Base-by-base conservation (phyloP, 768 basidiomycete species). In the Suillus decipiens region DNA sequence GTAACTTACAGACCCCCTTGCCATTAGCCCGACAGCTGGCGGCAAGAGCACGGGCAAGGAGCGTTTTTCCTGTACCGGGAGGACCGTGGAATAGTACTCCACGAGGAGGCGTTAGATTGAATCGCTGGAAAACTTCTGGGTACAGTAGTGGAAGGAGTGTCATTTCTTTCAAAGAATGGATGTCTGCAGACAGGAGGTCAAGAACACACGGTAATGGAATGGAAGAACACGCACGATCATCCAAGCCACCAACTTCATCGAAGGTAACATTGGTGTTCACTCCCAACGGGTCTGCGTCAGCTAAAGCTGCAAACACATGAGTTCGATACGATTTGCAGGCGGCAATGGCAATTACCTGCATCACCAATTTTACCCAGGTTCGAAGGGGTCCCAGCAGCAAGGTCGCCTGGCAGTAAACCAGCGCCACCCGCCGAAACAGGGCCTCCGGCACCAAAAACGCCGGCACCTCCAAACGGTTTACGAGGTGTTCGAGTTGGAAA, bases 81-180 rank as follows among this genome's bases (percentile, higher is more conserved):
- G 97, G 97, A 17, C 97, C 97, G 72, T 99, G 96, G 77, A 99
- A 97, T 24, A 99, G 79, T 0, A 99, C 97, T 57, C 97, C 97
- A 37, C 97, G 84, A 2, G 97, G 97, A 47, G 97, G 97, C 0
- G 95, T 98, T 43, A 99, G 87, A 58, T 87, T 89, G 75, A 99
- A 96, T 55, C 88, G 87, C 68, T 96, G 93, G 73, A 99, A 99
- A 15, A 99, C 88, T 75, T 99, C 97, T 0, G 97, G 97, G 72
- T 99, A 99, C 28, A 98, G 79, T 0, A 99, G 80, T 2, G 97
- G 97, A 0, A 99, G 83, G 10, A 98, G 82, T 0, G 98, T 98
- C 97, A 99, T 99, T 74, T 99, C 97, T 78, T 98, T 99, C 63
- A 99, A 78, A 9, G 95, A 91, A 71, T 96, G 94, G 61, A 99